These are phyloP conservation scores for Dryas octopetala DNA, from an alignment of 306 rosid genomes.

Conservation along the genomic window DNA sequence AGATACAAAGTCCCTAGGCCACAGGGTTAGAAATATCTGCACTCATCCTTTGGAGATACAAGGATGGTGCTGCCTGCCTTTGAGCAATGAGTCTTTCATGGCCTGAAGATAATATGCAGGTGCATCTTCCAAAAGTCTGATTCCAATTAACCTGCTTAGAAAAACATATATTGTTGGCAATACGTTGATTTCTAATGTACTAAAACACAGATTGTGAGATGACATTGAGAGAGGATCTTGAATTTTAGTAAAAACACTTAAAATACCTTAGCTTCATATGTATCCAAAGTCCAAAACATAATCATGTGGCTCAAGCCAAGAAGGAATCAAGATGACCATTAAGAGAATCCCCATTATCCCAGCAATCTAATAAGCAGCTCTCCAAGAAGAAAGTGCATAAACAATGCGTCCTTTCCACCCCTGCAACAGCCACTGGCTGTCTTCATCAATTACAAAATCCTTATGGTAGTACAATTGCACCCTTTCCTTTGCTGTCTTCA, in stretches of 20 bases:
- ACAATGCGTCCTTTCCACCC: slow-evolving; percentile 45
- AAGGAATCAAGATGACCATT: neutral
- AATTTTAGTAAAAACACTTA: neutral
- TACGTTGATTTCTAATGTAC: too few relatives aligned
- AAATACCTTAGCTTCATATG: slow-evolving; percentile 21
- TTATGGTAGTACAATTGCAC: slow-evolving; percentile 25
- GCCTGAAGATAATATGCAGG: too few relatives aligned
- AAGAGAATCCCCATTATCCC: too few relatives aligned
- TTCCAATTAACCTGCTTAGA: slow-evolving; percentile 9
- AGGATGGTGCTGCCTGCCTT: too few relatives aligned
- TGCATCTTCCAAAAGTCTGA: neutral
- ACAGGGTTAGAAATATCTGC: too few relatives aligned
- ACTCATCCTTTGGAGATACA: too few relatives aligned
- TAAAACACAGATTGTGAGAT: neutral
- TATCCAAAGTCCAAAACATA: neutral
- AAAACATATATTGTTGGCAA: neutral
- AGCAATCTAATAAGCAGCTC: slow-evolving; percentile 5
- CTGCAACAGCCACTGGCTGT: slow-evolving; percentile 33
- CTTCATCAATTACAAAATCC: slow-evolving; percentile 39
- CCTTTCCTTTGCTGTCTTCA: slow-evolving; percentile 31
- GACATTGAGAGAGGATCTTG: neutral
- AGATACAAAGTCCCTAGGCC: too few relatives aligned
- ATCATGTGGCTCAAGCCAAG: neutral
- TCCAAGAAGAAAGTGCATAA: slow-evolving; percentile 43
- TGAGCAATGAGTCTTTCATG: too few relatives aligned